Base-by-base conservation (phyloP, 2,329 filamentous ascomycete species). In the Clarireedia homoeocarpa region DNA sequence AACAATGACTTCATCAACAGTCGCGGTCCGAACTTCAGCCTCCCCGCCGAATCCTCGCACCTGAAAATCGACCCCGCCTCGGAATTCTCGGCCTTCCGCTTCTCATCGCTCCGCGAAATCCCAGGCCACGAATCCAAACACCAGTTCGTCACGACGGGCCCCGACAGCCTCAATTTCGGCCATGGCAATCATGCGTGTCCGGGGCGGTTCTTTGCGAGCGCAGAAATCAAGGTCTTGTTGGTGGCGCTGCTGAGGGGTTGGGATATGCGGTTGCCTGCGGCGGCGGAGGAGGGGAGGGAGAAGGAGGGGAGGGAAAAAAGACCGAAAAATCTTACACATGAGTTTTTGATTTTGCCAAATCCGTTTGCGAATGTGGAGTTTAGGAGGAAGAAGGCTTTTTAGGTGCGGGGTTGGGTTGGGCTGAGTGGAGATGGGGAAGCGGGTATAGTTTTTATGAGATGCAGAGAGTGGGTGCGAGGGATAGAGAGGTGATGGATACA, bases 101-200 rank as follows among this genome's bases (percentile, higher is more conserved):
- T 17, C 14, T 34, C 34, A 1, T 20, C n/a, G 5, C 44, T 53
- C 12, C 51, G 51, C 15, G 15, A n/a, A 6, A 5, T 5, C 1
- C 42, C 51, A 3, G 46, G 46, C 17, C 34, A 54, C 10, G 46
- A 49, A 42, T 50, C 23, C 1, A 55, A 50, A 44, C 39, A 44
- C 27, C 45, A 48, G 10, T 44, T 34, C 15, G 52, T 40, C 6
- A 40, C 10, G 4, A 55, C 45, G 4, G 15, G 20, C 14, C 17
- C 23, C 6, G 38, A 55, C 3, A n/a, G n/a, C 15, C 5, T 55
- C 9, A 45, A 42, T 44, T 55, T 55, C 15, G 53, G 53, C 1
- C 26, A 55, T 15, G 53, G 53, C 2, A 53, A 17, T 5, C 40
- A 34, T 17, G 44, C 51, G 5, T 53, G 51, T 34, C 51, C 53